Percentiles rank a stretch among this genome's conserved stretches.
Conservation (phyloP, 2,329 filamentous ascomycete species). For the Botrytis tulipae region DNA sequence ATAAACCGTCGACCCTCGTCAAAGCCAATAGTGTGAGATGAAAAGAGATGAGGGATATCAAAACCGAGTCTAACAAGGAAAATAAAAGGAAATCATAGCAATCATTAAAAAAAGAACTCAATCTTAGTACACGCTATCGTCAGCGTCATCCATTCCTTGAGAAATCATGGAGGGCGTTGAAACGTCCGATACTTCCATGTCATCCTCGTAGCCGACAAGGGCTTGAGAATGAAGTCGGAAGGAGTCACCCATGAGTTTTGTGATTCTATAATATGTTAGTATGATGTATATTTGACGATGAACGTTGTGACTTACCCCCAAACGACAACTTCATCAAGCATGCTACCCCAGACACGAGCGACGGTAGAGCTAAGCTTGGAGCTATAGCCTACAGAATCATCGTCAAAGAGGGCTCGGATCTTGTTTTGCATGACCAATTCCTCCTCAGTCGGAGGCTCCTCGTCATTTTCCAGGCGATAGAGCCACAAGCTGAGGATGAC, state of each 20-base stretch:
- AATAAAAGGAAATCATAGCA: constrained; percentile 47
- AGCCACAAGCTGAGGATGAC: constrained; percentile 97
- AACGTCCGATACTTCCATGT: constrained; percentile 65
- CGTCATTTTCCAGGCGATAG: constrained; percentile 98
- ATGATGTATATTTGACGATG: constrained; percentile 14
- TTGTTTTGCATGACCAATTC: constrained; percentile 91
- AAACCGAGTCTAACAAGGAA: constrained; percentile 31
- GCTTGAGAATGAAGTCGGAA: constrained; percentile 97
- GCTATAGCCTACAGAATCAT: constrained; percentile 78
- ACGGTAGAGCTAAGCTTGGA: constrained; percentile 92
- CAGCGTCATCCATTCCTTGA: constrained; percentile 60
- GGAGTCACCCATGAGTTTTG: constrained; percentile 94
- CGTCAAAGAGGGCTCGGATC: constrained; percentile 84
- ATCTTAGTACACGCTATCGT: constrained; percentile 65
- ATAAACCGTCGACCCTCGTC: constrained; percentile 5
- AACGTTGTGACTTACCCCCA: constrained; percentile 79
- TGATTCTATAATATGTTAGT: constrained; percentile 66
- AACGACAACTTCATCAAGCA: constrained; percentile 97
- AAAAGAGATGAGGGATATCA: constrained; percentile 39
- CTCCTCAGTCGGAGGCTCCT: constrained; percentile 81
- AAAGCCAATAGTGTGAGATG: constrained; percentile 36
- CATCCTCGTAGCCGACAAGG: constrained; percentile 90
- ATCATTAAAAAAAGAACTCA: constrained; percentile 34
- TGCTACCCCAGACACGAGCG: constrained; percentile 91
- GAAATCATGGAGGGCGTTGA: constrained; percentile 71